Conservation (phyloP, 805 yeast genomes). For the Teunomyces barrocoloradensis region DNA sequence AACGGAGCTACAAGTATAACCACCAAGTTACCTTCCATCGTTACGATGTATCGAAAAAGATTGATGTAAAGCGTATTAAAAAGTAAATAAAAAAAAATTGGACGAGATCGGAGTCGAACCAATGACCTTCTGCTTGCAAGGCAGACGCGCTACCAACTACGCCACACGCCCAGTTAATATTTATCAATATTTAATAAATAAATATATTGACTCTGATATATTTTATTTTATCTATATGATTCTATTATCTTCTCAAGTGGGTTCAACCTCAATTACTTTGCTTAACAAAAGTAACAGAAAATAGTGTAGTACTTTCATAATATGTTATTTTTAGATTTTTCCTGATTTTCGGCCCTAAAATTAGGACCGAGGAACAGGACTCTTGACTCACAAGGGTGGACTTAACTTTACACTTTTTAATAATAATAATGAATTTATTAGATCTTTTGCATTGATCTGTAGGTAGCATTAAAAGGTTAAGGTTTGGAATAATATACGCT, state of each 20-base stretch:
- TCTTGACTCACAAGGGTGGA: too few relatives aligned
- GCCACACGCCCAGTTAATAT: slow-evolving; percentile 62
- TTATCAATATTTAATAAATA: neutral
- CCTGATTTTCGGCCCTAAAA: too few relatives aligned
- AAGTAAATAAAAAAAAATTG: slow-evolving; percentile 30
- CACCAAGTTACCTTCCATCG: too few relatives aligned
- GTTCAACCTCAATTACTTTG: neutral
- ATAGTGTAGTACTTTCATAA: too few relatives aligned
- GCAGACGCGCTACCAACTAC: slow-evolving; percentile 82
- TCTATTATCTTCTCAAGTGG: neutral
- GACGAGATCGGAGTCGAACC: slow-evolving; percentile 80
- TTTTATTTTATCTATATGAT: too few relatives aligned
- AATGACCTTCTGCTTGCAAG: slow-evolving; percentile 76
- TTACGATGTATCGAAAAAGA: too few relatives aligned
- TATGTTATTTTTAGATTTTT: too few relatives aligned
- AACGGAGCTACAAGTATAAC: neutral
- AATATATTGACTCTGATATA: neutral
- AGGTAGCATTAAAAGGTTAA: neutral
- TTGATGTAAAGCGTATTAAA: neutral
- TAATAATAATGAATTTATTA: too few relatives aligned
- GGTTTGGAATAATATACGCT: neutral
- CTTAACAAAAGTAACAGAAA: too few relatives aligned
- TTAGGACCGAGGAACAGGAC: too few relatives aligned
- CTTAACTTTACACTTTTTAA: too few relatives aligned
- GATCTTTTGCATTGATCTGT: neutral